Conservation (phyloP, 78 protist genomes). For the Chrysochromulina parva region DNA sequence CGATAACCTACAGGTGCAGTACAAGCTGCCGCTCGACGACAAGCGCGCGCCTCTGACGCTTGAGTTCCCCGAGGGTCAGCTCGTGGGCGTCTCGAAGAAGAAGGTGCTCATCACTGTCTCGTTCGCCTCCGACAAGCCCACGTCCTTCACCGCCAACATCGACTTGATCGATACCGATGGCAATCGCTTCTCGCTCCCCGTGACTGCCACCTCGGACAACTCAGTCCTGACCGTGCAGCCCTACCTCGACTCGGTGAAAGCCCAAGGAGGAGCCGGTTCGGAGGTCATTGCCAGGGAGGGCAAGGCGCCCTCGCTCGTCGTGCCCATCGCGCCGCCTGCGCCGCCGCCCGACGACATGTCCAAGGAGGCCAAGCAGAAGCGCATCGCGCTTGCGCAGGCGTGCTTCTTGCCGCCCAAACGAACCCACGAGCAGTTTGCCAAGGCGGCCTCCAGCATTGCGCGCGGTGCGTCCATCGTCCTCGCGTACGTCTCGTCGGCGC, state of each 20-base stretch:
- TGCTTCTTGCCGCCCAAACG: too few species aligned
- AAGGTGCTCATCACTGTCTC: conserved; percentile 30
- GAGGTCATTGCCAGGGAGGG: too few species aligned
- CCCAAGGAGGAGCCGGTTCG: neutral
- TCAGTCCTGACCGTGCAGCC: conserved; percentile 38
- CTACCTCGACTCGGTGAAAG: neutral
- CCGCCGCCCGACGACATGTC: too few species aligned
- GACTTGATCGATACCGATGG: conserved; percentile 59
- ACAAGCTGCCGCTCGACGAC: conserved; percentile 53
- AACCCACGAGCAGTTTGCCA: neutral
- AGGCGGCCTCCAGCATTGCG: neutral
- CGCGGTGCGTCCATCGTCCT: neutral
- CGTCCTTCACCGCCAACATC: conserved; percentile 60
- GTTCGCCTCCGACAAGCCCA: conserved; percentile 38
- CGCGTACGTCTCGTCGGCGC: neutral
- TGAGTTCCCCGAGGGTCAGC: conserved; percentile 60
- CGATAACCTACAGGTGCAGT: conserved; percentile 51
- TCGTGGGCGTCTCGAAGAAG: neutral
- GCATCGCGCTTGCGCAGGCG: too few species aligned
- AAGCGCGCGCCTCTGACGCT: conserved; percentile 43
- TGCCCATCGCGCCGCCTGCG: too few species aligned
- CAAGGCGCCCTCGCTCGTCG: too few species aligned
- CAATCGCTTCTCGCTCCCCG: conserved; percentile 45
- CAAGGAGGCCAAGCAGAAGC: too few species aligned
- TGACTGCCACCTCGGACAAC: conserved; percentile 63